These are phyloP conservation scores for Teratosphaeriaceae sp. DNA, from an alignment of 2,329 filamentous ascomycete genomes.

Conservation along the genomic window DNA sequence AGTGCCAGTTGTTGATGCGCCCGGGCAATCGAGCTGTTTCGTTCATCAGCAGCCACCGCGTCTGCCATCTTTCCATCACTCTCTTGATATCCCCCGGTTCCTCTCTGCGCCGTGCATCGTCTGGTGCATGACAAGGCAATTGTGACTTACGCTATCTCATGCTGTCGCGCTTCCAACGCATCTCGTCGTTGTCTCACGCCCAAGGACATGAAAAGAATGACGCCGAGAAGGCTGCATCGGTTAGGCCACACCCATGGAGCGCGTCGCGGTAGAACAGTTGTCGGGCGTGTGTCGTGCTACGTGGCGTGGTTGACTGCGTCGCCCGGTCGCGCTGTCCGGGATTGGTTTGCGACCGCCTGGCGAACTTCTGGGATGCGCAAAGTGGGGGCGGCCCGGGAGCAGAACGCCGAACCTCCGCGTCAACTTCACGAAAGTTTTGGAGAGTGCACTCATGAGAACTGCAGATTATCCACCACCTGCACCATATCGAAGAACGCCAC, in stretches of 20 bases:
- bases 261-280: conserved; percentile 3
- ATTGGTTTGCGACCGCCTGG: not conserved
- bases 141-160: conserved; percentile 35
- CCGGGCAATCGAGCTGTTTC: conserved; percentile 5
- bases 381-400: too few species aligned
- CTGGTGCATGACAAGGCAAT: not conserved
- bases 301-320: not conserved
- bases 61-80: conserved; percentile 34
- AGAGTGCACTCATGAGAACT: too few species aligned
- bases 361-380: too few species aligned
- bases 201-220: conserved; percentile 41
- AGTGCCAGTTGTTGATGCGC: conserved; percentile 7
- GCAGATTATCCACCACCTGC: too few species aligned
- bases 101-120: not conserved
- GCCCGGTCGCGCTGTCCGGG: not conserved
- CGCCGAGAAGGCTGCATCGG: conserved; percentile 35
- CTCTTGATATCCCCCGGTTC: not conserved
- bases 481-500: too few species aligned
- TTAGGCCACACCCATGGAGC: conserved; percentile 32
- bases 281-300: not conserved
- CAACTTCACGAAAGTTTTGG: not conserved
- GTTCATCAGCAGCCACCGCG: conserved; percentile 20
- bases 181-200: conserved; percentile 36
- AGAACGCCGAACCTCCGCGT: not conserved
- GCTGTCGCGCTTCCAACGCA: conserved; percentile 11